A percentile compares a stretch with the other conserved stretches of the same genome.
Conservation (phyloP, 495 filamentous ascomycete species). For the Podospora comata region DNA sequence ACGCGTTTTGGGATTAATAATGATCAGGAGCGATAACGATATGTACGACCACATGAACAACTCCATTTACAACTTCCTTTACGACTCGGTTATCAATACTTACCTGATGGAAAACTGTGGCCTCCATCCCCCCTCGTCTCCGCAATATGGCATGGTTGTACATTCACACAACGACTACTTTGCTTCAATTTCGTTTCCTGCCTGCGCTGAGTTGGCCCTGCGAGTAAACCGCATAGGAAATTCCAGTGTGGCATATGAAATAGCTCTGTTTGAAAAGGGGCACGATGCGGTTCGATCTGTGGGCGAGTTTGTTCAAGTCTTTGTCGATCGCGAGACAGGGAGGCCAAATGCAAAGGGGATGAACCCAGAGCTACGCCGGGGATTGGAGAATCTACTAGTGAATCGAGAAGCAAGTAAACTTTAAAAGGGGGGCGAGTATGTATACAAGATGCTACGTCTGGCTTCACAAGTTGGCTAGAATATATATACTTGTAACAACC, state of each 20-base stretch:
- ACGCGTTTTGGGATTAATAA: not conserved
- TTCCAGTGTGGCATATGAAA: constrained; percentile 89
- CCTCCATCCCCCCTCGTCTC: constrained; percentile 64
- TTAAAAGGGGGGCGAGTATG: not conserved
- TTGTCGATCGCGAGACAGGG: constrained; percentile 70
- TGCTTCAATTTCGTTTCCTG: constrained; percentile 76
- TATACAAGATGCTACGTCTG: no score
- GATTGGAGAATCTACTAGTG: constrained; percentile 45
- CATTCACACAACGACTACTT: constrained; percentile 83
- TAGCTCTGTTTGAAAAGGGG: constrained; percentile 78
- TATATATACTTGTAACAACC: no score
- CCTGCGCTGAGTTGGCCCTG: constrained; percentile 74
- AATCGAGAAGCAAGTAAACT: constrained; percentile 19
- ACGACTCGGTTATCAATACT: constrained; percentile 85
- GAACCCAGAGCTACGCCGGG: constrained; percentile 48
- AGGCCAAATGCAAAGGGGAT: constrained; percentile 63
- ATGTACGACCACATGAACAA: constrained; percentile 92
- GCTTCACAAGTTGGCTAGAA: no score
- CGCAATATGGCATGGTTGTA: constrained; percentile 78
- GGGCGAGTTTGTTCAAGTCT: constrained; percentile 86
- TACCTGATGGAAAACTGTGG: constrained; percentile 81
- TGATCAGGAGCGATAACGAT: constrained; percentile 81
- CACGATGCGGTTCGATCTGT: constrained; percentile 77
- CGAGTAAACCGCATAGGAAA: constrained; percentile 79
- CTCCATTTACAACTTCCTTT: constrained; percentile 74